Base-by-base conservation (phyloP, 2,329 filamentous ascomycete species). In the Phyllachora maydis region DNA sequence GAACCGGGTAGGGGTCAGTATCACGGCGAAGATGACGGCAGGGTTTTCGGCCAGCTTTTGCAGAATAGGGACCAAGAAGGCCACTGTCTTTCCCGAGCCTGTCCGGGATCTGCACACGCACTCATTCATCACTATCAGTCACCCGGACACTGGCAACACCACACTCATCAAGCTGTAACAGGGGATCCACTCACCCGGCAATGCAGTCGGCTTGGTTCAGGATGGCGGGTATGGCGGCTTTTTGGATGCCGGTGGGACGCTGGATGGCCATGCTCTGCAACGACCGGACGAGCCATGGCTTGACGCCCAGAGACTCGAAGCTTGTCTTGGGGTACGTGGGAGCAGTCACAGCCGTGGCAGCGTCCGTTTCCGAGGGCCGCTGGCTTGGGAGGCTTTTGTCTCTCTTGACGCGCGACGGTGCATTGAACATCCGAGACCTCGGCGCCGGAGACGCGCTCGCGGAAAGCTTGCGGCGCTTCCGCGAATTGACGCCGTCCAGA, bases 1-100 rank as follows among this genome's bases (percentile, higher is more conserved):
- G n/a, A n/a, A n/a, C n/a, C 88, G 72, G 4, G 88, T 98, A 0
- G 88, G 88, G 1, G 88, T 82, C 11, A 98, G 60, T 11, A 95
- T 67, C 22, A 95, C 68, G n/a, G 74, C 77, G 40, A 88, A 93
- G 22, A 91, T 56, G 3, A 78, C 59, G 35, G 82, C 76, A 0
- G 83, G 83, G 37, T 82, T 79, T 26, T 88, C 76, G 50, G 95
- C 75, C 2, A 98, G 65, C 3, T 76, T 70, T 45, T 93, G 83
- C 3, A 98, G 62, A 18, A n/a, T n/a, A n/a, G 88, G 88, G 3
- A 98, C 56, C 1, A 81, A 81, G 44, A 95, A 98, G 0, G 88
- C 83, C 5, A 82, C 85, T 0, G 88, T 95, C 55, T 95, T 98
- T 49, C 88, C 88, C 41, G 4, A 5, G 35, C 88, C 88, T 0